Evolutionary conservation across 129 eudicot genomes (phyloP), one percentile per base, ranked within the genome.

Genomic region (Centaurea solstitialis): DNA sequence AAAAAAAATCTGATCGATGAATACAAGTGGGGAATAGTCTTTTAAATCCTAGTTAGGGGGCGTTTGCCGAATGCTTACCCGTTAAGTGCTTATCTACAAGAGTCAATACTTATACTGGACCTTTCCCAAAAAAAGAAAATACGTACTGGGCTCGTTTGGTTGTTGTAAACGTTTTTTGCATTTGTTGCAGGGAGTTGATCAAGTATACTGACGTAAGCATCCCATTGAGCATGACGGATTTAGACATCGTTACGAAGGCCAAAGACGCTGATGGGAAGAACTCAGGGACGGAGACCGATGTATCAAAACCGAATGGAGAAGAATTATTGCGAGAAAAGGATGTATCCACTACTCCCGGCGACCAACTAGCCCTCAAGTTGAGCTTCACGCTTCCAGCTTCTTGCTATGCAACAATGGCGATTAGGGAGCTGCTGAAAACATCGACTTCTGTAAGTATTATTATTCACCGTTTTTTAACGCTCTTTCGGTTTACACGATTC

Each of bases 371-470:
- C 79, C 87, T 94, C 65, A 91, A 92, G 82, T 47, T 94, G 87
- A 87, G 96, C 84, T 92, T 91, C 73, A 94, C 93, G 38, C 95
- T 94, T 35, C 92, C 98, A 43, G 87, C 98, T 53, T 94, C 97
- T 87, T 88, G 92, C 83, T 94, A 94, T 86, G 98, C 98, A 78
- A 94, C 98, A 39, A 94, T 94, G 98, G 98, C 98, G 21, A 88
- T 94, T 41, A 82, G 98, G 89, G 98, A 94, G 89, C 91, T 94
- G 81, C 93, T 94, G 66, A 94, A 94, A 84, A 90, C 96, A 45
- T 94, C 98, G 38, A 91, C 98, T 47, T 91, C 98, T 66, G 98
- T 94, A 90, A 38, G 98, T 86, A 21, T 74, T 37, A 10, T 64
- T 73, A n/a, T n/a, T n/a, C n/a, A n/a, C n/a, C 45, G 17, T 0